Conservation (phyloP, 345 rosid species). For the Hevea brasiliensis region DNA sequence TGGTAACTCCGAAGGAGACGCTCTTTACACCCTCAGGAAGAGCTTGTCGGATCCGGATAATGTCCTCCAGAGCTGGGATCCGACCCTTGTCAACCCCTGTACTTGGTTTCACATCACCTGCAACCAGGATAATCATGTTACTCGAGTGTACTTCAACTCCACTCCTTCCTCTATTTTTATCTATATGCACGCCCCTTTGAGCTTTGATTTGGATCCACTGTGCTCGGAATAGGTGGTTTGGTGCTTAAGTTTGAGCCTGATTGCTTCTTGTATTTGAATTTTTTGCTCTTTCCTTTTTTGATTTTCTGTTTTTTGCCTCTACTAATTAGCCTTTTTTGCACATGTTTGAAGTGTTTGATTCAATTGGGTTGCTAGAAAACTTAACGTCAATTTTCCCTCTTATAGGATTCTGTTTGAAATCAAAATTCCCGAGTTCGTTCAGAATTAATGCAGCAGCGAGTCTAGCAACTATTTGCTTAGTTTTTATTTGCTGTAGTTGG, state of each 20-base stretch:
- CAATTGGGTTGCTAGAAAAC: background rate
- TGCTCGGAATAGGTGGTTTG: background rate
- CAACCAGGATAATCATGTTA: conserved; percentile 82
- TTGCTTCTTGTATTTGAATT: background rate
- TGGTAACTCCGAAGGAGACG: conserved; percentile 89
- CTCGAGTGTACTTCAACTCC: conserved; percentile 60
- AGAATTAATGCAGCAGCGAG: background rate
- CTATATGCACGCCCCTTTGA: background rate
- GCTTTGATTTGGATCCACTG: background rate
- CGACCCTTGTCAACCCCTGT: conserved; percentile 89
- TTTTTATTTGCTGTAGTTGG: background rate
- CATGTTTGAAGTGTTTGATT: background rate
- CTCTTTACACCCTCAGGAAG: conserved; percentile 64
- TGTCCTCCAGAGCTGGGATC: conserved; percentile 99
- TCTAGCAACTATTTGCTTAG: too few species aligned
- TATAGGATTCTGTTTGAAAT: background rate
- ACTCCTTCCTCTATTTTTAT: background rate
- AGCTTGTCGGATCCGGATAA: conserved; percentile 78
- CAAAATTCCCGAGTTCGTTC: background rate
- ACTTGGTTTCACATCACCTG: conserved; percentile 99
- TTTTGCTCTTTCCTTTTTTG: background rate
- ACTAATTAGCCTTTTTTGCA: background rate
- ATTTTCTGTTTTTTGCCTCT: background rate
- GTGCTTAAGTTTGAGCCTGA: too few species aligned
- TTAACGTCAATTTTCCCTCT: background rate